phyloP scores from a whole-genome alignment of 1,284 basidiomycete genomes.

The Ustilago sp. region DNA sequence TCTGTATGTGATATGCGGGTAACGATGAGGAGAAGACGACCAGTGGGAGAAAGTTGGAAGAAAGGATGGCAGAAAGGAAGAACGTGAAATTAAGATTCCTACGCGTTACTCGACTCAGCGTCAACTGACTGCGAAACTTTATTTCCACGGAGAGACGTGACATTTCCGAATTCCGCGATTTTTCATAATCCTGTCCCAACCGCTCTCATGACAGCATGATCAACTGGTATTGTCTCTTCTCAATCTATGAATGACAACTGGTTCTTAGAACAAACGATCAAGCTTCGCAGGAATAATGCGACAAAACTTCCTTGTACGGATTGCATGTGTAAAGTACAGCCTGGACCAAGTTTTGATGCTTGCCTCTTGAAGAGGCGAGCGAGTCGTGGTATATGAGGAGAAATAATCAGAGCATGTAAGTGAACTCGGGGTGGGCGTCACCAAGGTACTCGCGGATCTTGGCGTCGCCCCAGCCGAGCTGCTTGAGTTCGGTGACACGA shows the following conservation, averaged over 20 bases:
- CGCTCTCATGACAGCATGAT: neutral
- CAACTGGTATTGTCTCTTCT: too few relatives aligned
- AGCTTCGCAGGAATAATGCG: too few relatives aligned
- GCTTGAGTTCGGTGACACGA: constrained; percentile 43
- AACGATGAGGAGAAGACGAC: neutral
- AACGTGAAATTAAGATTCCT: neutral
- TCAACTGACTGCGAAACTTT: constrained; percentile 10
- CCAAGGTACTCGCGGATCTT: constrained; percentile 59
- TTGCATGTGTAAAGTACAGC: constrained; percentile 6
- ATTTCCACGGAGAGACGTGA: neutral
- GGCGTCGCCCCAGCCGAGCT: constrained; percentile 48
- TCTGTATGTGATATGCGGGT: neutral
- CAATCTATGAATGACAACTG: too few relatives aligned
- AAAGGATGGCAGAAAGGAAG: constrained; percentile 4
- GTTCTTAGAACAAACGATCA: neutral
- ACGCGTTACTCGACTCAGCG: constrained; percentile 36
- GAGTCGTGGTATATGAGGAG: constrained; percentile 7
- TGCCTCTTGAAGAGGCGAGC: neutral
- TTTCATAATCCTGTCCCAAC: neutral
- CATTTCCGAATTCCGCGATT: constrained; percentile 1
- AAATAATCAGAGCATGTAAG: constrained; percentile 39
- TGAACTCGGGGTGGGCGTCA: constrained; percentile 61
- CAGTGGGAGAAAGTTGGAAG: neutral
- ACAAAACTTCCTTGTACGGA: neutral
- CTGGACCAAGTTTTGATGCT: constrained; percentile 2